A percentile compares a stretch with the other conserved stretches of the same genome.
These are phyloP conservation scores for Colletotrichum salicis DNA, from an alignment of 2,329 filamentous ascomycete species.

Conservation along the genomic window DNA sequence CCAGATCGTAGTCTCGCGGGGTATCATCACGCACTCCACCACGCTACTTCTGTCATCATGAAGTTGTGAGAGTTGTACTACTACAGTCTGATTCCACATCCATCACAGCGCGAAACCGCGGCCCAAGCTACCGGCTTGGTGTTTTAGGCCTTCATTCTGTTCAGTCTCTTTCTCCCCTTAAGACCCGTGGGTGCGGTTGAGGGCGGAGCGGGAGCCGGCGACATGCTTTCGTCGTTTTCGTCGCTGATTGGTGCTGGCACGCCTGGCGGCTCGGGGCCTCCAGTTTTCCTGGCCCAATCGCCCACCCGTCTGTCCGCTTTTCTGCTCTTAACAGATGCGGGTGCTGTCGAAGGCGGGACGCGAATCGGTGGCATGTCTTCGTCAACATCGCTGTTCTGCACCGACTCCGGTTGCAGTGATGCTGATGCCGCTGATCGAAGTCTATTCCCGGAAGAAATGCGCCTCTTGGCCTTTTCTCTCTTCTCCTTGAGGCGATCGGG, in stretches of 20 bases:
- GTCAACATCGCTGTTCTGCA: conserved; percentile 28
- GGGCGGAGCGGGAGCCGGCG: too few species aligned
- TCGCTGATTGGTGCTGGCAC: too few species aligned
- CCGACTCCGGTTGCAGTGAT: conserved; percentile 21
- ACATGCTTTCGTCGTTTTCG: too few species aligned
- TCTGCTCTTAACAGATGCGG: neutral
- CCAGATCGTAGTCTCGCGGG: neutral
- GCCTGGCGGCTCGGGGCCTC: conserved; percentile 20
- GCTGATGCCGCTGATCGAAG: conserved; percentile 1
- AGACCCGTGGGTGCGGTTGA: too few species aligned
- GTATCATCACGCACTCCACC: neutral
- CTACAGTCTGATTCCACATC: neutral
- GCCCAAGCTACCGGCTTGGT: conserved; percentile 2
- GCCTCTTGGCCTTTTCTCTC: conserved; percentile 12
- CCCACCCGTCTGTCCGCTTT: neutral
- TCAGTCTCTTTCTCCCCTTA: too few species aligned
- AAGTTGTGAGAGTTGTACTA: neutral
- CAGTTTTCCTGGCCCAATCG: conserved; percentile 26
- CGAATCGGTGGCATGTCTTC: conserved; percentile 31
- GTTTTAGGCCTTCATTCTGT: neutral
- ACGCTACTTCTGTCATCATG: neutral
- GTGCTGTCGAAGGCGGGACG: conserved; percentile 19
- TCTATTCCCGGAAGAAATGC: conserved; percentile 17
- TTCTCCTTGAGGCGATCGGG: conserved; percentile 29
- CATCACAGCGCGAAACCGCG: neutral